Evolutionary conservation across 2,329 filamentous ascomycete species (phyloP).

Genomic region (Colletotrichum godetiae): DNA sequence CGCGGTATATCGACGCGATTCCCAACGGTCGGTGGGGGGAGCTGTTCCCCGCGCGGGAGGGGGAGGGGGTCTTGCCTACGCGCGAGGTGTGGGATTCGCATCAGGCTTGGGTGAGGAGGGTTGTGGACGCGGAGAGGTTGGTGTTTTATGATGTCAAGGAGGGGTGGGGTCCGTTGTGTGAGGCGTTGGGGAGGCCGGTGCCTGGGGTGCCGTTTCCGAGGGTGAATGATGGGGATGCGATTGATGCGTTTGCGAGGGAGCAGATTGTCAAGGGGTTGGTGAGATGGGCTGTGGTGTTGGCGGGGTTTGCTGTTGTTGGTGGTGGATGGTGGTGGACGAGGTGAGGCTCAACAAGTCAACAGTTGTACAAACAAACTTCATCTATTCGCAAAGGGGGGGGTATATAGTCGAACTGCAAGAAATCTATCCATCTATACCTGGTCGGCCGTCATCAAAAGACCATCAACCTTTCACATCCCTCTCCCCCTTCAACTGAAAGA

Average conservation of each 20-base stretch:
- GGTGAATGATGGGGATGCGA: neutral
- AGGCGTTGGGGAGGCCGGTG: slow-evolving; percentile 44
- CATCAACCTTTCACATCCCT: neutral
- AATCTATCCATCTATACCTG: neutral
- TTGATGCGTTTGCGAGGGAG: neutral
- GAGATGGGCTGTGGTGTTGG: neutral
- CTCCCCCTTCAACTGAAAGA: slow-evolving; percentile 27
- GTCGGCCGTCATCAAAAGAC: too few relatives aligned
- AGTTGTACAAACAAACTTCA: neutral
- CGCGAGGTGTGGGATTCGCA: slow-evolving; percentile 36
- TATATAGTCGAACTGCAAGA: neutral
- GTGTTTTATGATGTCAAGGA: slow-evolving; percentile 41
- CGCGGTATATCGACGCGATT: neutral
- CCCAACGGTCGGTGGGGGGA: neutral
- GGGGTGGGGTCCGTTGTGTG: slow-evolving; percentile 49
- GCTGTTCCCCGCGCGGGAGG: neutral
- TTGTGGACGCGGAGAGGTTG: slow-evolving; percentile 41
- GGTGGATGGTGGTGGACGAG: neutral
- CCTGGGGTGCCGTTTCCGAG: slow-evolving; percentile 43
- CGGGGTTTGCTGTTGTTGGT: neutral
- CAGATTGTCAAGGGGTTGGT: neutral
- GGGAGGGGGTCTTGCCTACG: neutral
- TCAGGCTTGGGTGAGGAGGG: slow-evolving; percentile 16
- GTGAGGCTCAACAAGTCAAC: neutral
- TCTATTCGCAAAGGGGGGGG: neutral